Base-by-base conservation (phyloP, 306 rosid genomes). In the Rosa rugosa region DNA sequence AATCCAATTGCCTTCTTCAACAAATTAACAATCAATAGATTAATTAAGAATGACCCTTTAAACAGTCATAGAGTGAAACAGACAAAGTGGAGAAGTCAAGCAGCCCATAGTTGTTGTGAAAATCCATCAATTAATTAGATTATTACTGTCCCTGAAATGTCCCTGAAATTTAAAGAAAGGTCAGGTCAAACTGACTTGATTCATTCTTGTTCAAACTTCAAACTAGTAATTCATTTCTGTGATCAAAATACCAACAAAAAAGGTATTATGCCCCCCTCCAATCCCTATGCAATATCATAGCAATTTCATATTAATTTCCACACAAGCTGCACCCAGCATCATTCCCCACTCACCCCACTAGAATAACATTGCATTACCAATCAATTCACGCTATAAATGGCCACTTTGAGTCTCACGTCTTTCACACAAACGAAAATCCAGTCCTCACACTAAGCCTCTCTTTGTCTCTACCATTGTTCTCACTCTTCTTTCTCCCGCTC, bases 11-110 rank as follows among this genome's bases (percentile, higher is more conserved):
- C 9, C 23, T 54, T 54, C 25, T 54, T 54, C 23, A 56, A 22
- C 13, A 51, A 18, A n/a, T n/a, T n/a, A n/a, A 20, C 25, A 6
- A 8, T 57, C 13, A 2, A 57, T 57, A 22, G 13, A n/a, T 57
- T 22, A 57, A n/a, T 57, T 22, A 57, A 57, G 13, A 57, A 22
- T 57, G 64, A n/a, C 11, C 4, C 14, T 22, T 57, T 3, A 57
- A 22, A n/a, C 34, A 57, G 12, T 20, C 11, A 56, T 22, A 22
- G 59, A 47, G 4, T 22, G 57, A 47, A 71, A 11, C 2, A 53
- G n/a, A 16, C 3, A 8, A 36, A 49, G 67, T 46, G 82, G 73
- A 23, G 51, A 79, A 66, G 82, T 79, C 82, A 79, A 72, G 82
- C 77, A 79, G 77, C 77, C 82, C 27, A 59, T 47, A 12, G 66